Conservation (phyloP, 768 basidiomycete genomes). For the Leccinellum albellum region DNA sequence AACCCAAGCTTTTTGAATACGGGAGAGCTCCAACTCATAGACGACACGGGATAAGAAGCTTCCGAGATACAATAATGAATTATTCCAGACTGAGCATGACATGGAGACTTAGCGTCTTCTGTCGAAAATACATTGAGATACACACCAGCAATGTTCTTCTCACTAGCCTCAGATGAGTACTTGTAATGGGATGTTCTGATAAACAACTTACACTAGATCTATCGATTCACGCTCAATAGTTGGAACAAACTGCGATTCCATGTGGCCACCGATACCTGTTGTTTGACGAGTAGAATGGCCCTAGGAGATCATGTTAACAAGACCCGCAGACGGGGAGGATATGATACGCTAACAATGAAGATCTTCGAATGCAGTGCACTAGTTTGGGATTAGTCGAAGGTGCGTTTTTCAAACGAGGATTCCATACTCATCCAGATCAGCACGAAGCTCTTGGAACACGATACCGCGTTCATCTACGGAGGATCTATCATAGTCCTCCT, state of each 20-base stretch:
- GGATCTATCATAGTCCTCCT: constrained; percentile 3
- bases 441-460: constrained; percentile 6
- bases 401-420: background rate
- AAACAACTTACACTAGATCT: constrained; percentile 6
- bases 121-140: background rate
- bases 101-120: background rate
- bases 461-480: background rate
- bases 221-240: constrained; percentile 14
- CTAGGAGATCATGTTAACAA: background rate
- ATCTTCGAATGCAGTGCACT: constrained; percentile 68
- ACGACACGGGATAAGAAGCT: background rate
- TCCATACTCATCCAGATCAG: constrained; percentile 12
- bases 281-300: constrained; percentile 13
- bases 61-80: background rate
- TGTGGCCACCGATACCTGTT: constrained; percentile 10
- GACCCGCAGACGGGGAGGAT: background rate
- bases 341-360: constrained; percentile 61
- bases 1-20: background rate
- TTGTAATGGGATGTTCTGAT: background rate
- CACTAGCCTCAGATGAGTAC: background rate
- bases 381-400: constrained; percentile 3
- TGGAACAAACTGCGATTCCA: constrained; percentile 6
- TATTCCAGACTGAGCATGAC: background rate
- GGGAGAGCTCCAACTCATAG: background rate
- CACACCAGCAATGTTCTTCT: constrained; percentile 53